A percentile compares a stretch with the other conserved stretches of the same genome.
Evolutionary conservation across 2,329 filamentous ascomycete genomes (phyloP).

Genomic region (Teratosphaeriaceae sp.): DNA sequence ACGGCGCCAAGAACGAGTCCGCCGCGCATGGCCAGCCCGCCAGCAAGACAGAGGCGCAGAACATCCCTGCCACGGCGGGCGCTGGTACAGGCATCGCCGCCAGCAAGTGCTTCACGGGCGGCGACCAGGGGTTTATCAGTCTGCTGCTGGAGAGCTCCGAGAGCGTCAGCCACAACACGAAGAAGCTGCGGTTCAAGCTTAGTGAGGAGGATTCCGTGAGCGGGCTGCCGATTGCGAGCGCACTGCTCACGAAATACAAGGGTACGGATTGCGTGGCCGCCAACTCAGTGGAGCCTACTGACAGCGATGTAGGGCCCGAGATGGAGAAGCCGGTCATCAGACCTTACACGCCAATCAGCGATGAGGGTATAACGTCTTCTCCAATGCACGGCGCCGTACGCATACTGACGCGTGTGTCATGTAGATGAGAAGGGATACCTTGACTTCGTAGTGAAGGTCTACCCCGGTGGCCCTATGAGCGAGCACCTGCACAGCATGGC

Average conservation of each 20-base stretch:
- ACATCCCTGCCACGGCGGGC: conserved; percentile 31
- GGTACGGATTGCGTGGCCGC: too few species aligned
- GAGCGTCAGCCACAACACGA: conserved; percentile 87
- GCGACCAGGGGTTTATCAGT: conserved; percentile 81
- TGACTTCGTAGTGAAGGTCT: conserved; percentile 87
- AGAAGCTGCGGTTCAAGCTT: conserved; percentile 82
- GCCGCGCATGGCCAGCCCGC: conserved; percentile 18
- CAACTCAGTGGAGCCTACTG: too few species aligned
- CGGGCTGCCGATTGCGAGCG: conserved; percentile 74
- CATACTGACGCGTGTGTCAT: too few species aligned
- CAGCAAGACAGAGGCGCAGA: conserved; percentile 30
- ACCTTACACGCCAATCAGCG: conserved; percentile 87
- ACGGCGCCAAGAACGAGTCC: conserved; percentile 18
- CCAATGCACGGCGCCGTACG: too few species aligned
- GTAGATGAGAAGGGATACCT: conserved; percentile 69
- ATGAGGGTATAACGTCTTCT: conserved; percentile 56
- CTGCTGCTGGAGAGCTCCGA: conserved; percentile 75
- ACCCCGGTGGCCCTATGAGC: conserved; percentile 87
- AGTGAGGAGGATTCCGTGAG: conserved; percentile 78
- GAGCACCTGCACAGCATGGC: conserved; percentile 77
- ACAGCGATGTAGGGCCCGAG: too few species aligned
- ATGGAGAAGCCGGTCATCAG: conserved; percentile 80
- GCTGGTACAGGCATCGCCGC: conserved; percentile 28
- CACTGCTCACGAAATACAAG: conserved; percentile 88
- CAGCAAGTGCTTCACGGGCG: conserved; percentile 63